These are phyloP conservation scores for Blastomyces emzantsi DNA, from an alignment of 2,329 filamentous ascomycete species.

Conservation along the genomic window DNA sequence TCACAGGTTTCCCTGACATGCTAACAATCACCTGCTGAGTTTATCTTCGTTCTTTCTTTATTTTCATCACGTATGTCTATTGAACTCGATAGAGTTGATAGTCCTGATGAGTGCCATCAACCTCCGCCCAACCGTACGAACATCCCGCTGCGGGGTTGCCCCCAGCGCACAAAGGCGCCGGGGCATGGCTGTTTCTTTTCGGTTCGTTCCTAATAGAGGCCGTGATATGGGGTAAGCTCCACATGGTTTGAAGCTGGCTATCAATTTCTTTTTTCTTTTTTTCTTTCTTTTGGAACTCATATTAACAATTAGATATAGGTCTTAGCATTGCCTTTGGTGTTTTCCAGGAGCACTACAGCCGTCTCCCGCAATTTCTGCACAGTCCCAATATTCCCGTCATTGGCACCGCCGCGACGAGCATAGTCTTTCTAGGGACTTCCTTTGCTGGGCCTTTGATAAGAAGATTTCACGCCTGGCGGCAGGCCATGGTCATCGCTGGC, in stretches of 20 bases:
- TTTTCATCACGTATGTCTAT: not conserved
- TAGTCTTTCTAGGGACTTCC: not conserved
- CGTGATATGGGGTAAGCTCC: not conserved
- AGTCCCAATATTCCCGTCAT: not conserved
- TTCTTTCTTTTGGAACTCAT: too few relatives aligned
- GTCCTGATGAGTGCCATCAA: not conserved
- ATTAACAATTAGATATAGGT: not conserved
- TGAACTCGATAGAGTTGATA: not conserved
- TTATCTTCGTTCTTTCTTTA: not conserved
- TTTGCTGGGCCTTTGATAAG: not conserved
- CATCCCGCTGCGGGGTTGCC: not conserved
- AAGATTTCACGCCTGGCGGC: not conserved
- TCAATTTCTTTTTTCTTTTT: not conserved
- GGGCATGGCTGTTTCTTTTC: not conserved
- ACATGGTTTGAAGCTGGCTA: not conserved
- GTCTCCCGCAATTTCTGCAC: not conserved
- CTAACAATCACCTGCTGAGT: not conserved
- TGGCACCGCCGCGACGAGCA: not conserved
- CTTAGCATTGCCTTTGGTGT: not conserved
- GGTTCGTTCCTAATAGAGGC: not conserved
- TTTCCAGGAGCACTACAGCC: not conserved
- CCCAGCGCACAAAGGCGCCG: not conserved
- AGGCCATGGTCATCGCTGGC: not conserved
- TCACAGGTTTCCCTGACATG: not conserved
- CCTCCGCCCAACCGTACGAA: not conserved